A percentile compares a stretch with the other conserved stretches of the same genome.
phyloP scores from a whole-genome alignment of 2,329 filamentous ascomycete genomes.

The Xylaria sp. region DNA sequence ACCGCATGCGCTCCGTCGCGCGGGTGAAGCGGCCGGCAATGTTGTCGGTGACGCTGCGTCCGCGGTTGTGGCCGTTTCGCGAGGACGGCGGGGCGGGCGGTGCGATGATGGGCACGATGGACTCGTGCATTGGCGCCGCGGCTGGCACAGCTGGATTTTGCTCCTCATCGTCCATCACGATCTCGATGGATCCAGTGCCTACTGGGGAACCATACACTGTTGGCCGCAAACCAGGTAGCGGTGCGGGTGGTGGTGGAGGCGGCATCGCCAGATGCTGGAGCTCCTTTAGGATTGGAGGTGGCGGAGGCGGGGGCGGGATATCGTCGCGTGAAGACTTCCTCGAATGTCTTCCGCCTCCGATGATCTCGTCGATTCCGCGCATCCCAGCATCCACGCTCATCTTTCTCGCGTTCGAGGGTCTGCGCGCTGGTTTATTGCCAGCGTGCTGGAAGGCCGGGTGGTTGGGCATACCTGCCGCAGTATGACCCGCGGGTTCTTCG shows the following conservation, averaged over 20 bases:
- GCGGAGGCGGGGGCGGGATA: constrained; percentile 63
- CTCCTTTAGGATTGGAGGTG: constrained; percentile 68
- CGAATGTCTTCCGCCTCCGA: constrained; percentile 50
- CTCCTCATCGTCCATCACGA: constrained; percentile 72
- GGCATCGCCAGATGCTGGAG: constrained; percentile 70
- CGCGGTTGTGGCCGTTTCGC: constrained; percentile 63
- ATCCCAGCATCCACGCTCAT: constrained; percentile 54
- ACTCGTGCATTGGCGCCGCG: constrained; percentile 55
- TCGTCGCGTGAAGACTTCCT: constrained; percentile 64
- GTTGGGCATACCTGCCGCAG: constrained; percentile 50
- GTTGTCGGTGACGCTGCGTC: constrained; percentile 63
- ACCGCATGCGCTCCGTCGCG: constrained; percentile 70
- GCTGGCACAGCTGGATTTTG: constrained; percentile 41
- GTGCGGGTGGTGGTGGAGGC: constrained; percentile 71
- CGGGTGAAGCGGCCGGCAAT: constrained; percentile 66
- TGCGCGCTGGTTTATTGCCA: constrained; percentile 42
- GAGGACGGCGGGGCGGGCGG: constrained; percentile 57
- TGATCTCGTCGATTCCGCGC: constrained; percentile 62
- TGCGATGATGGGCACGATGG: constrained; percentile 58
- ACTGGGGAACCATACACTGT: constrained; percentile 56
- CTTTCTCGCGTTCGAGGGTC: constrained; percentile 52
- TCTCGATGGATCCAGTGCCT: constrained; percentile 70
- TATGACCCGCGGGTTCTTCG: constrained; percentile 55
- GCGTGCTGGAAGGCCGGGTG: constrained; percentile 57
- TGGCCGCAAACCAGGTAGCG: constrained; percentile 59